Evolutionary conservation across 306 rosid genomes (phyloP), one percentile per base, ranked within the genome.

Genomic region (Delonix regia): DNA sequence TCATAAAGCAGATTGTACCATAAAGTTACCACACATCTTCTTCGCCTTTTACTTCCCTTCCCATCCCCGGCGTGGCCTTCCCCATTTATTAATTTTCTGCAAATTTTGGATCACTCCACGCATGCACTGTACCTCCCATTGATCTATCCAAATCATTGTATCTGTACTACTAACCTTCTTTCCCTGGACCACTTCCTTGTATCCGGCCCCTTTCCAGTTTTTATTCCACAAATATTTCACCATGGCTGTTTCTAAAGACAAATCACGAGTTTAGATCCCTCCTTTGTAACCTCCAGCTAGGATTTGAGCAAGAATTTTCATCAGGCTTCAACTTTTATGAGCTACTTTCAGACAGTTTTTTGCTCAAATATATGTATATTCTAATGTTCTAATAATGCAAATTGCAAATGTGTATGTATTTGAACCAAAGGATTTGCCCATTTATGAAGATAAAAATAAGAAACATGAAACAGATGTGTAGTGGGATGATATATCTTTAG

Each of bases 141-240:
- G 66, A 71, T 79, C 83, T 19, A 79, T 79, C 83, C 82, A 71
- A 71, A 71, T 79, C 82, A 60, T 47, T 48, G 55, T 49, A 60
- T 47, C 55, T 59, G 66, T 75, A 62, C 69, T 75, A 62, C 69
- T 69, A 39, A 30, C 34, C 12, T 9, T 18, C 10, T 16, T 3
- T 52, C 33, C 36, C 9, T n/a, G 83, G 78, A 79, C 83, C 83
- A 71, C 77, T 34, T 12, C 38, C 21, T 4, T 12, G 3, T 1
- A 3, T 36, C 64, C 13, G 8, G 22, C 45, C 7, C 8, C 6
- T 14, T 21, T 22, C 36, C 13, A 16, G 0, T 3, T 27, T n/a
- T n/a, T n/a, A n/a, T n/a, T n/a, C n/a, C n/a, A n/a, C n/a, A n/a
- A n/a, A n/a, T n/a, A n/a, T n/a, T n/a, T n/a, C n/a, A n/a, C n/a